Percentiles rank a stretch among this genome's conserved stretches.
These are phyloP conservation scores for Thymus mandschuricus DNA, from an alignment of 257 asterid genomes.

Conservation along the genomic window DNA sequence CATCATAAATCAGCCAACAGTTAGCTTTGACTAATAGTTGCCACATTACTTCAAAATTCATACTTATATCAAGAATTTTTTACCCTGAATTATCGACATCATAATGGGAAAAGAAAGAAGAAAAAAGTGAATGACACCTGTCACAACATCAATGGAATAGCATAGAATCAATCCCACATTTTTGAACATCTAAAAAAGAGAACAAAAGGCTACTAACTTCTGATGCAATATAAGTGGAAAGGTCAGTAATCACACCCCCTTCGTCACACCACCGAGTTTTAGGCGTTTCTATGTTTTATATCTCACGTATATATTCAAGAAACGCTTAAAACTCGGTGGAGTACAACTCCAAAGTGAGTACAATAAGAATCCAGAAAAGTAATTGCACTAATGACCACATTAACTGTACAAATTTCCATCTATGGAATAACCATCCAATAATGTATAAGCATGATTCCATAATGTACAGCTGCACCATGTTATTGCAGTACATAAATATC, in stretches of 20 bases:
- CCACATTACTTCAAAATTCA: neutral
- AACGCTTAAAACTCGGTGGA: no score
- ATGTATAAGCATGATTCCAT: constrained; percentile 22
- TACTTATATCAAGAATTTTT: neutral
- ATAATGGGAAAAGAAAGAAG: neutral
- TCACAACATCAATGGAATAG: constrained; percentile 6
- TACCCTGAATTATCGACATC: neutral
- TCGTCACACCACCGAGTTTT: no score
- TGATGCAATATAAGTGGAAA: neutral
- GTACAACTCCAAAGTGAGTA: no score
- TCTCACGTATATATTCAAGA: no score
- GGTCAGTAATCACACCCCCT: neutral
- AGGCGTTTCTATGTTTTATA: no score
- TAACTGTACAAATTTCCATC: constrained; percentile 8
- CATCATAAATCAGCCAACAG: constrained; percentile 18
- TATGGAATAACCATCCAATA: constrained; percentile 28
- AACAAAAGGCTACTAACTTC: neutral
- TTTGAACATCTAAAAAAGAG: neutral
- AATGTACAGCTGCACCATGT: constrained; percentile 34
- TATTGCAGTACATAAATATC: constrained; percentile 20
- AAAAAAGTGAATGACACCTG: neutral
- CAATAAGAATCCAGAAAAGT: neutral
- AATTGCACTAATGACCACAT: constrained; percentile 13
- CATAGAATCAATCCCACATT: neutral
- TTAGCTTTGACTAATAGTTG: constrained; percentile 13